phyloP scores from a whole-genome alignment of 2,329 filamentous ascomycete genomes.

The Cytospora chrysosperma region DNA sequence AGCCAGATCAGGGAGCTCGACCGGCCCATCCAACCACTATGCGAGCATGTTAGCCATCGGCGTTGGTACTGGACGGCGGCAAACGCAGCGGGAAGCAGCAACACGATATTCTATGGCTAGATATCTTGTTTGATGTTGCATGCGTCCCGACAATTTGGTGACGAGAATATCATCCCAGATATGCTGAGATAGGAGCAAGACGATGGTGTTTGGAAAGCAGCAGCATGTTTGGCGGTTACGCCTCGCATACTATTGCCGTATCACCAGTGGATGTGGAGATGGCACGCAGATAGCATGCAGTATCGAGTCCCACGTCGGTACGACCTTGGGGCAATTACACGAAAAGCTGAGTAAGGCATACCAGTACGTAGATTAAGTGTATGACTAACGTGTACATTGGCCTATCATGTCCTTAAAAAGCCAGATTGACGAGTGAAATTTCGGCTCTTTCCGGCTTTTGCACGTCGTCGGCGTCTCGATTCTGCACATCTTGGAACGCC shows the following conservation, averaged over 20 bases:
- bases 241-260: conserved; percentile 15
- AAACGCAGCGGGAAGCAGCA: background rate
- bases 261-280: background rate
- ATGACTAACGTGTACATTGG: background rate
- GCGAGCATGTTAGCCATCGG: background rate
- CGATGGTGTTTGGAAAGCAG: background rate
- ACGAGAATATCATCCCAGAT: background rate
- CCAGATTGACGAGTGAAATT: background rate
- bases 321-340: background rate
- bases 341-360: conserved; percentile 4
- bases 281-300: background rate
- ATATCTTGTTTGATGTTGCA: background rate
- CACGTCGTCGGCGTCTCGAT: background rate
- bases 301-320: background rate
- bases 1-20: background rate
- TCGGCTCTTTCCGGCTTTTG: background rate
- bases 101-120: background rate
- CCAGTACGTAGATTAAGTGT: background rate
- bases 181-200: background rate
- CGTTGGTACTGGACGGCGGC: background rate
- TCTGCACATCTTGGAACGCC: background rate
- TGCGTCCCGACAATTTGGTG: background rate
- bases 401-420: background rate
- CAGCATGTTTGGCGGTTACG: background rate
- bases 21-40: background rate